Conservation (phyloP, 2,329 filamentous ascomycete species). For the Waltergamsia citrina region DNA sequence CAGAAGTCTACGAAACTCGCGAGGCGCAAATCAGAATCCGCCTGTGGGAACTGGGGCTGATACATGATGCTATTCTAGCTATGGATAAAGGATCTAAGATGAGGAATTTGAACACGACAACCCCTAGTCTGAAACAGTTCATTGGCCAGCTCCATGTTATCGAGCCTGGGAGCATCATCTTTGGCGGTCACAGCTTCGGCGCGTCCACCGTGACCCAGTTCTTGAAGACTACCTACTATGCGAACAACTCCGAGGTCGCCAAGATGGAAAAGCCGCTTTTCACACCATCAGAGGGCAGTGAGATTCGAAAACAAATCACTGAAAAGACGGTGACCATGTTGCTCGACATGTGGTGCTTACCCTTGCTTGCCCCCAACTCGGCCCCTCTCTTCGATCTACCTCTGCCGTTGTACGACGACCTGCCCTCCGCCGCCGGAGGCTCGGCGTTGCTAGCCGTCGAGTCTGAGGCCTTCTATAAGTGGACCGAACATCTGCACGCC, state of each 20-base stretch:
- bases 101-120: constrained; percentile 44
- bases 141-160: constrained; percentile 54
- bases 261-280: constrained; percentile 50
- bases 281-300: constrained; percentile 41
- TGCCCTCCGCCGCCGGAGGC: constrained; percentile 40
- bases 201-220: constrained; percentile 67
- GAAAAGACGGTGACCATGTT: constrained; percentile 56
- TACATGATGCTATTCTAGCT: constrained; percentile 58
- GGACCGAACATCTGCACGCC: constrained; percentile 61
- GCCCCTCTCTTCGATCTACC: constrained; percentile 61
- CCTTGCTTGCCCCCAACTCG: constrained; percentile 54
- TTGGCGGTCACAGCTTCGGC: constrained; percentile 75
- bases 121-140: constrained; percentile 47
- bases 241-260: constrained; percentile 32
- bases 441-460: constrained; percentile 59
- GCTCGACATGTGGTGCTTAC: constrained; percentile 75
- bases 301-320: constrained; percentile 57
- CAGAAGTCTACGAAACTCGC: constrained; percentile 56
- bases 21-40: constrained; percentile 67
- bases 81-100: constrained; percentile 48
- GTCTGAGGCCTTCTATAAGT: constrained; percentile 71
- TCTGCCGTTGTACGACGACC: constrained; percentile 55
- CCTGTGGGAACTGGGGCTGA: constrained; percentile 67
- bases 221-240: constrained; percentile 70
- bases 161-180: constrained; percentile 62